Evolutionary conservation across 257 asterid species (phyloP).

Genomic region (Solanum chilense): DNA sequence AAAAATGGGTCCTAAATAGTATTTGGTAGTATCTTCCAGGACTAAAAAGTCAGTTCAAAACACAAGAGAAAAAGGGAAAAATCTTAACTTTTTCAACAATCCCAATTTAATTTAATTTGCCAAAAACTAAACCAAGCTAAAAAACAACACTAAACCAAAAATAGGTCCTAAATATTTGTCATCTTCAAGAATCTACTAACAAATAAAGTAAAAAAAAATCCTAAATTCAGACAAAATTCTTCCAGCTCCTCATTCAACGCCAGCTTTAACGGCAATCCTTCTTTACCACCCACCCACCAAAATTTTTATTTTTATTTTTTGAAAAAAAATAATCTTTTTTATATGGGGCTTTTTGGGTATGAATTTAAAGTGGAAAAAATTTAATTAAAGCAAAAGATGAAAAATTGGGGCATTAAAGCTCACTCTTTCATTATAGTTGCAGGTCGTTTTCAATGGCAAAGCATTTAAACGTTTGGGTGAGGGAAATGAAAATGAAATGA

Average conservation of each 20-base stretch:
- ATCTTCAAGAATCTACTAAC: neutral
- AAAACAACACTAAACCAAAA: neutral
- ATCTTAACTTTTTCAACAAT: neutral
- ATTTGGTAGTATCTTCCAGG: neutral
- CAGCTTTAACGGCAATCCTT: conserved; percentile 1
- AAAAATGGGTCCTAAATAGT: neutral
- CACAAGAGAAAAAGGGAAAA: neutral
- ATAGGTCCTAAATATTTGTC: neutral
- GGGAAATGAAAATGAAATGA: neutral
- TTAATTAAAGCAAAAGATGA: neutral
- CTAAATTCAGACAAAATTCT: neutral
- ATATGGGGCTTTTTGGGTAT: neutral
- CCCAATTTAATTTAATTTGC: neutral
- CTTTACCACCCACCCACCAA: neutral
- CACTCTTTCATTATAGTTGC: conserved; percentile 1
- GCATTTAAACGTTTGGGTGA: conserved; percentile 26
- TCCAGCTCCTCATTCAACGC: conserved; percentile 4
- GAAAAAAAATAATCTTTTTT: neutral
- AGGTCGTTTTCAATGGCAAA: conserved; percentile 17
- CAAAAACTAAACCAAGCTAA: neutral
- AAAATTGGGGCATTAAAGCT: conserved; percentile 16
- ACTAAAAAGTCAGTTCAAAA: neutral
- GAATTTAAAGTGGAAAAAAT: neutral
- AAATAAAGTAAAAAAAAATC: neutral
- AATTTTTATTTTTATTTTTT: too few species aligned